These are phyloP conservation scores for Euphrasia confusa DNA, from an alignment of 257 asterid genomes.

Conservation along the genomic window DNA sequence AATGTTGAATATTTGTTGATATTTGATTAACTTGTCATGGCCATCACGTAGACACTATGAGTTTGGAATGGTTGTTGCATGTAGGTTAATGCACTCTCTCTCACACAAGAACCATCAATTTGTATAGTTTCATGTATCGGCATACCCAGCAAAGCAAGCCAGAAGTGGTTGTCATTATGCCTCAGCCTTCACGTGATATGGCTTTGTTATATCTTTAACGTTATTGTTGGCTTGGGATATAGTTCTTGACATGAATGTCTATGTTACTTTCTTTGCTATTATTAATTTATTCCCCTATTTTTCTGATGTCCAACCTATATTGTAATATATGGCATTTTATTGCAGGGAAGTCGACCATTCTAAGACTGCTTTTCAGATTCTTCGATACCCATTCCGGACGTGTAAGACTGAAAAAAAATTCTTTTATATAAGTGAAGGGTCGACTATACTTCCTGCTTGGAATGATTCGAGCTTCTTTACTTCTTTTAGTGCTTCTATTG, in stretches of 20 bases:
- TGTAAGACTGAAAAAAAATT: slow-evolving; percentile 43
- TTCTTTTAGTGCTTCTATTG: slow-evolving; percentile 7
- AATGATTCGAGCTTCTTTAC: slow-evolving; percentile 14
- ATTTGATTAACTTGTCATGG: neutral
- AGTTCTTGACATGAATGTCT: slow-evolving; percentile 20
- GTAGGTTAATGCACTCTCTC: neutral
- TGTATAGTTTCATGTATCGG: slow-evolving; percentile 4
- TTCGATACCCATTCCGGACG: slow-evolving; percentile 76
- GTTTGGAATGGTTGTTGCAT: neutral
- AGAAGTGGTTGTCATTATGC: slow-evolving; percentile 1
- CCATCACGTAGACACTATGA: neutral
- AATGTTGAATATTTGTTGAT: neutral
- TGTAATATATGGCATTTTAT: slow-evolving; percentile 20
- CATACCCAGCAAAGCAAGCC: neutral
- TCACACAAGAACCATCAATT: neutral
- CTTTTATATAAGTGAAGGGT: slow-evolving; percentile 9
- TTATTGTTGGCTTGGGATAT: slow-evolving; percentile 20
- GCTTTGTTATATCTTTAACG: slow-evolving; percentile 7
- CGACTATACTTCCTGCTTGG: slow-evolving; percentile 6
- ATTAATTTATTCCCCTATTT: neutral
- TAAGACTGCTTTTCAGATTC: slow-evolving; percentile 90
- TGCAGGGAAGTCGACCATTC: slow-evolving; percentile 93
- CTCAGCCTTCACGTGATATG: slow-evolving; percentile 10
- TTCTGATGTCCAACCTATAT: slow-evolving; percentile 3
- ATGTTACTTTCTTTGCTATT: slow-evolving; percentile 5